These are phyloP conservation scores for Aechmea fasciata DNA, from an alignment of 176 grass and related monocot species.

Conservation along the genomic window DNA sequence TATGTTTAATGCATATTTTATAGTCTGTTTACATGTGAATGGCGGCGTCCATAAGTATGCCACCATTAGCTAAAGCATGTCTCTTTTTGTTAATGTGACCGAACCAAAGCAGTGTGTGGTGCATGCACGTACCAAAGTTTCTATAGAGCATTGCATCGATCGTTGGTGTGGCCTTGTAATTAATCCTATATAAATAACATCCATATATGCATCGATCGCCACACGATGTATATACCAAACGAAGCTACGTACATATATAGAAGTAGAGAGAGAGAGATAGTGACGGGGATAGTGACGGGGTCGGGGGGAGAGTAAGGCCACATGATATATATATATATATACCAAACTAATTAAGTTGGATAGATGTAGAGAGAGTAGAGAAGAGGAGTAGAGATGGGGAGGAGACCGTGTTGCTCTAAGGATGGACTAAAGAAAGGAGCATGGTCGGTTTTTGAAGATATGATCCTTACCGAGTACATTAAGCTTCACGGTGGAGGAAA, in stretches of 20 bases:
- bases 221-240: too few relatives aligned
- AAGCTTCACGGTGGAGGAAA: slow-evolving; percentile 22
- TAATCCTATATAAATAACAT: too few relatives aligned
- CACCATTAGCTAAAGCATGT: too few relatives aligned
- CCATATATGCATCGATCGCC: too few relatives aligned
- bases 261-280: too few relatives aligned
- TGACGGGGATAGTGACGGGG: too few relatives aligned
- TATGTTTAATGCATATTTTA: too few relatives aligned
- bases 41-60: too few relatives aligned
- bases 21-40: too few relatives aligned
- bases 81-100: not conserved
- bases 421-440: slow-evolving; percentile 27
- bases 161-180: too few relatives aligned
- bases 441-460: slow-evolving; percentile 21
- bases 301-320: too few relatives aligned
- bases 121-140: slow-evolving; percentile 9
- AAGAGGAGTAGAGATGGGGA: slow-evolving; percentile 14
- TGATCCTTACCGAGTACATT: slow-evolving; percentile 21
- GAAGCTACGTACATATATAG: too few relatives aligned
- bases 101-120: slow-evolving; percentile 4
- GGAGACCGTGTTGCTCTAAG: slow-evolving; percentile 23
- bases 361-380: not conserved
- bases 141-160: not conserved
- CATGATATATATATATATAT: not conserved
- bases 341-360: not conserved